Base-by-base conservation (phyloP, 1,284 basidiomycete genomes). In the Calocybe gambosa region DNA sequence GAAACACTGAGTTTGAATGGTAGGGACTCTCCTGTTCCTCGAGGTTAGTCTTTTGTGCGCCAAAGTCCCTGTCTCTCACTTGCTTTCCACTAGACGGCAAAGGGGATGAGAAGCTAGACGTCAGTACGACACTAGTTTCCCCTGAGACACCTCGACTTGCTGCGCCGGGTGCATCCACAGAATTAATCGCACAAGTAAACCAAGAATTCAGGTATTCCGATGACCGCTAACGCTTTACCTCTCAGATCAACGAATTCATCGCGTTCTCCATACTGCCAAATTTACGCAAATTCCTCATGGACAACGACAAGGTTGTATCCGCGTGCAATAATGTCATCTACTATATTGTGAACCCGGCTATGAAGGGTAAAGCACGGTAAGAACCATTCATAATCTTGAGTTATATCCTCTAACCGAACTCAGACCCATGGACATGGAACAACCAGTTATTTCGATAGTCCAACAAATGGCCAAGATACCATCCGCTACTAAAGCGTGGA, bases 271-370 rank as follows among this genome's bases (percentile, higher is more conserved):
- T 85, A 1, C 62, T 99, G 9, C 88, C 91, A 0, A 85, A 82
- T 53, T 62, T 97, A 42, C 82, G 91, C 15, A 81, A 79, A 50
- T 85, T 96, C 61, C 70, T 94, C 38, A 69, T 87, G 55, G 95
- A 99, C 52, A 78, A 79, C 20, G 96, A 99, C 67, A 91, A 85
- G 62, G 75, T 94, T 8, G 67, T 80, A 5, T 74, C 79, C 8
- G 77, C 85, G 1, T 95, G 90, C 62, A 82, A 75, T 33, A 93
- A 89, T 55, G 82, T 97, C 23, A 75, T 91, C 6, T 90, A 94
- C 58, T 92, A 91, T 59, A 80, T 97, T 37, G 71, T 97, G 26
- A 80, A 75, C 26, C 93, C 96, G 0, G 81, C 85, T 0, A 66
- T 93, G 63, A 87, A 88, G 60, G 77, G 78, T 18, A 84, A 82